Evolutionary conservation across 202 grass and related monocot genomes (phyloP), one percentile per base, ranked within the genome.

Genomic region (Bolboschoenoplectus hybrid): DNA sequence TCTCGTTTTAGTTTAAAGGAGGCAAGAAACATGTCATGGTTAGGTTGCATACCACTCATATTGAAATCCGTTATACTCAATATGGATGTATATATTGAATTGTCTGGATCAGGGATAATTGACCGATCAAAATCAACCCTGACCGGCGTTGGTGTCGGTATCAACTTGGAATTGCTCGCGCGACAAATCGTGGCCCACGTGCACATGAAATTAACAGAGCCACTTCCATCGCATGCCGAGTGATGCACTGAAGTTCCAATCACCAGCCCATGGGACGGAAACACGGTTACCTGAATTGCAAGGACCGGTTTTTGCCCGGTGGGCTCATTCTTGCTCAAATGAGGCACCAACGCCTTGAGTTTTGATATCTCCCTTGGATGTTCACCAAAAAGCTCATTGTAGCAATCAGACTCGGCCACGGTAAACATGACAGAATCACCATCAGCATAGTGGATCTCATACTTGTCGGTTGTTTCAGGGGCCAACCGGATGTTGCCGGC

Each of bases 391-490:
- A 91, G 51, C 50, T 89, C 81, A 3, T 70, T 65, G 41, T 81
- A 85, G 0, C 11, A n/a, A 34, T 49, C 78, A 16, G 41, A 81
- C 50, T 92, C 90, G 4, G 82, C 76, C 1, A 84, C 60, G 1
- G 85, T 86, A 67, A 88, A 85, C 11, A 4, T 0, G 68, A 93
- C 80, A 0, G 49, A 87, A 46, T 88, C 88, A 12, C 83, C 86
- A 0, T 72, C 77, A 34, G 47, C 8, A 69, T 44, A 92, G 63
- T 73, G 11, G 55, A 89, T 58, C 71, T 92, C 88, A 85, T 87
- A 85, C 51, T 74, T 80, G 51, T 86, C 56, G 1, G 71, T 52
- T 17, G 20, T 75, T 67, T 10, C 49, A 9, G 87, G 73, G 35
- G 36, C 16, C 53, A 53, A 67, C 4, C 72, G 80, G 35, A 87